Percentiles rank a stretch among this genome's conserved stretches.
Evolutionary conservation across 495 filamentous ascomycete genomes (phyloP).

Genomic region (Tetracladium setigerum): DNA sequence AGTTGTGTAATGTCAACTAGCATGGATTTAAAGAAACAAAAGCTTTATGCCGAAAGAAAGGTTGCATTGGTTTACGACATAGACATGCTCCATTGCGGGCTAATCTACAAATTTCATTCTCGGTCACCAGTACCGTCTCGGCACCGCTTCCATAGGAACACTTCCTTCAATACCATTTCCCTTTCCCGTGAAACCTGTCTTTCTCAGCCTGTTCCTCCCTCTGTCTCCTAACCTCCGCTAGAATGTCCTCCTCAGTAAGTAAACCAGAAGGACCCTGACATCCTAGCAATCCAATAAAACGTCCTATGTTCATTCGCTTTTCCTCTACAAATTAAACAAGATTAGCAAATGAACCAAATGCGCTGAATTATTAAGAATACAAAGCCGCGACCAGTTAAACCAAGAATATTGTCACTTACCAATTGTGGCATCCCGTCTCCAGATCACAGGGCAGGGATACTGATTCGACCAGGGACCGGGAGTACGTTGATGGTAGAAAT

Average conservation of each 20-base stretch:
- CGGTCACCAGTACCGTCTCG: neutral
- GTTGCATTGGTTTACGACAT: too few species aligned
- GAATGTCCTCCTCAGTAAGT: conserved; percentile 19
- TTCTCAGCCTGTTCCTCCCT: conserved; percentile 25
- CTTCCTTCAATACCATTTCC: conserved; percentile 27
- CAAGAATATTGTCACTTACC: too few species aligned
- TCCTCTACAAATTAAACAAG: conserved; percentile 26
- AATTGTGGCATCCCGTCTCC: conserved; percentile 10
- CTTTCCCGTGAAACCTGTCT: conserved; percentile 30
- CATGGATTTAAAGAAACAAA: too few species aligned
- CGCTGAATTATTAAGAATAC: conserved; percentile 23
- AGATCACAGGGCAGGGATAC: conserved; percentile 55
- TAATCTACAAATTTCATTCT: neutral
- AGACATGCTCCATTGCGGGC: neutral
- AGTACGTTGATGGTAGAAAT: conserved; percentile 68
- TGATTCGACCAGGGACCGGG: conserved; percentile 38
- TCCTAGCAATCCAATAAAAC: conserved; percentile 59
- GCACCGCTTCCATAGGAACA: too few species aligned
- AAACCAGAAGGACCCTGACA: conserved; percentile 43
- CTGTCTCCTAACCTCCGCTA: conserved; percentile 30
- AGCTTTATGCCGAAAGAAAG: too few species aligned
- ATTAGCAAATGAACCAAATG: conserved; percentile 20
- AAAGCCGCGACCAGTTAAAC: neutral
- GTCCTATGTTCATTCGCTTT: conserved; percentile 54
- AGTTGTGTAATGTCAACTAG: neutral